A percentile compares a stretch with the other conserved stretches of the same genome.
Evolutionary conservation across 2,329 filamentous ascomycete genomes (phyloP).

Genomic region (Aspergillus novoparasiticus): DNA sequence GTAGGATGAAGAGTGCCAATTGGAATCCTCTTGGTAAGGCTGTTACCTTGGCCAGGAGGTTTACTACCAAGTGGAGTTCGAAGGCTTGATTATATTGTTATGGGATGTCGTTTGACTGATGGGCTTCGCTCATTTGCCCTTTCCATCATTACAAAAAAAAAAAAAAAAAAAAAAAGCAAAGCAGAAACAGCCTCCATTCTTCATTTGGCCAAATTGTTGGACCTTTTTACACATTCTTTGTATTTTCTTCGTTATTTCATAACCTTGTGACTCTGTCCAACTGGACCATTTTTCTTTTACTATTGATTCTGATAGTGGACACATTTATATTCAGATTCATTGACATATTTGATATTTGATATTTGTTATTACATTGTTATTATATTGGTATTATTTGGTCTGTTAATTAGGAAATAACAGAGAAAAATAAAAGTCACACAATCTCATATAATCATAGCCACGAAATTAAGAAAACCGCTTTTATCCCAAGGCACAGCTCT

Average conservation of each 20-base stretch:
- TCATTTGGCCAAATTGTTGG: neutral
- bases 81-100: conserved; percentile 20
- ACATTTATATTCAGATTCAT: neutral
- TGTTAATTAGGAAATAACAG: too few species aligned
- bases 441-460: neutral
- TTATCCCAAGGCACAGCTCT: neutral
- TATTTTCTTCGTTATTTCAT: neutral
- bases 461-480: neutral
- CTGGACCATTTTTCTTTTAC: neutral
- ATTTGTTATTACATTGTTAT: too few species aligned
- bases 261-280: neutral
- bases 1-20: conserved; percentile 19
- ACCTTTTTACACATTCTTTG: neutral
- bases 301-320: neutral
- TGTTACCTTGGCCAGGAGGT: conserved; percentile 30
- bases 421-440: neutral
- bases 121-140: neutral
- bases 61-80: conserved; percentile 27
- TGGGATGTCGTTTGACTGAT: neutral
- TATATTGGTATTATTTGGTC: neutral
- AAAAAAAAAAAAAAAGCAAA: too few species aligned
- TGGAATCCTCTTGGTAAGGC: conserved; percentile 30
- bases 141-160: neutral
- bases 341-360: neutral
- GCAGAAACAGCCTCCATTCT: neutral